These are phyloP conservation scores for Cyberlindnera misumaiensis DNA, from an alignment of 805 yeast species.

Conservation along the genomic window DNA sequence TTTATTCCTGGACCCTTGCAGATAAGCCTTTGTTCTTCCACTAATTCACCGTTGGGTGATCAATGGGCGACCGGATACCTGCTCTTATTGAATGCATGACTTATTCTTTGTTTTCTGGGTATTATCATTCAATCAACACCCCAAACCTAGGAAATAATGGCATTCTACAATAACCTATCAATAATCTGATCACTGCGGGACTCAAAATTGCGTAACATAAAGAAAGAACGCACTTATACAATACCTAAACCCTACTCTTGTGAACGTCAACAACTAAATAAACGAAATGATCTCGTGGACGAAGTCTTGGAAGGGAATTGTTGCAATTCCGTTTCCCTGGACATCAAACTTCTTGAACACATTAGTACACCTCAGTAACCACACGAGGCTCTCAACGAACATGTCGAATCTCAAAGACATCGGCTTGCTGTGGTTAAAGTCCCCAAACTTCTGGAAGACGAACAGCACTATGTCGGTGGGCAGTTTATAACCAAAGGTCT, in stretches of 20 bases:
- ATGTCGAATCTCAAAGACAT: conserved; percentile 62
- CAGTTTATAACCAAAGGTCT: conserved; percentile 59
- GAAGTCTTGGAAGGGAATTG: conserved; percentile 59
- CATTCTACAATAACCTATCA: too few relatives aligned
- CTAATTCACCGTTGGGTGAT: too few relatives aligned
- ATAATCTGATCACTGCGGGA: too few relatives aligned
- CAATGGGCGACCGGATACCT: too few relatives aligned
- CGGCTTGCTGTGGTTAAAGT: conserved; percentile 23
- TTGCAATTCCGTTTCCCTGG: conserved; percentile 68
- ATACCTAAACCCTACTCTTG: background rate
- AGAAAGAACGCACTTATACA: background rate
- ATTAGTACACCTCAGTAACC: conserved; percentile 71
- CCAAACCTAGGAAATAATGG: too few relatives aligned
- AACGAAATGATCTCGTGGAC: conserved; percentile 42
- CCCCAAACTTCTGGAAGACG: conserved; percentile 51
- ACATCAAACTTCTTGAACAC: conserved; percentile 70
- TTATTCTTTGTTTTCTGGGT: too few relatives aligned
- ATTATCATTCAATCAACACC: too few relatives aligned
- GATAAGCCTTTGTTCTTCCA: too few relatives aligned
- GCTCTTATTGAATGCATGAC: too few relatives aligned
- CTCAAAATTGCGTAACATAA: too few relatives aligned
- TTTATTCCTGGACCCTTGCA: too few relatives aligned
- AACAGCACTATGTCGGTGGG: conserved; percentile 50
- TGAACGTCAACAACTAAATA: conserved; percentile 2
- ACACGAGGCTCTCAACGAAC: conserved; percentile 75